These are phyloP conservation scores for Nitzschia palea DNA, from an alignment of 108 stramenopile species.

Conservation along the genomic window DNA sequence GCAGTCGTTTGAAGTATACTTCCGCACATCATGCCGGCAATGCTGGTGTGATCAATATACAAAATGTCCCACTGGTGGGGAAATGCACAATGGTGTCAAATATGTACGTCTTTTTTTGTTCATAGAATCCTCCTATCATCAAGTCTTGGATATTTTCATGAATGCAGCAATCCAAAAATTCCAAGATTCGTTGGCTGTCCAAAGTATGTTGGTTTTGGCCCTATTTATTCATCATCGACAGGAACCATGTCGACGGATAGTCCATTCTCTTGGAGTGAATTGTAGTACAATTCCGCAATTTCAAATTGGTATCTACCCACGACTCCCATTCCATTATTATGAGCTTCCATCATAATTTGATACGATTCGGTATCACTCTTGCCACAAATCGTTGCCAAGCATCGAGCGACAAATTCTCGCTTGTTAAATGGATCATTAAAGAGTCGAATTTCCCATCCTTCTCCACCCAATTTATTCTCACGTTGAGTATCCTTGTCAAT, in stretches of 20 bases:
- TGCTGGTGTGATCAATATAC: no score
- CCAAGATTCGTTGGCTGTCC: no score
- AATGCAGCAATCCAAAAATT: no score
- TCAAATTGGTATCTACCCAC: conserved; percentile 61
- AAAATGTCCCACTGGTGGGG: no score
- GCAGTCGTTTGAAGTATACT: no score
- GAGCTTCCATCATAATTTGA: conserved; percentile 78
- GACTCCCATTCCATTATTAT: conserved; percentile 59
- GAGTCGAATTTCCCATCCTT: conserved; percentile 62
- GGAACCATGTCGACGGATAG: conserved; percentile 66
- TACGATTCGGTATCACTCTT: conserved; percentile 56
- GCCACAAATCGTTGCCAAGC: conserved; percentile 54
- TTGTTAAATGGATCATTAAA: conserved; percentile 82
- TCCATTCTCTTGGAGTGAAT: conserved; percentile 46
- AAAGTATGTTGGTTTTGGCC: no score
- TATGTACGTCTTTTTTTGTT: no score
- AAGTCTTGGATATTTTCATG: no score
- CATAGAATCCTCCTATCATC: no score
- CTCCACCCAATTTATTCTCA: conserved; percentile 13
- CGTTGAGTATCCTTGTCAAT: conserved; percentile 17
- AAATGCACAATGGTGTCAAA: no score
- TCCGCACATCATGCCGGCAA: no score
- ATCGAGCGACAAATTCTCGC: conserved; percentile 71
- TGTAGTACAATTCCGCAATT: conserved; percentile 64
- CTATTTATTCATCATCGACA: conserved; percentile 52